phyloP scores from a whole-genome alignment of 2,329 filamentous ascomycete genomes.

The Aulographum hederae region DNA sequence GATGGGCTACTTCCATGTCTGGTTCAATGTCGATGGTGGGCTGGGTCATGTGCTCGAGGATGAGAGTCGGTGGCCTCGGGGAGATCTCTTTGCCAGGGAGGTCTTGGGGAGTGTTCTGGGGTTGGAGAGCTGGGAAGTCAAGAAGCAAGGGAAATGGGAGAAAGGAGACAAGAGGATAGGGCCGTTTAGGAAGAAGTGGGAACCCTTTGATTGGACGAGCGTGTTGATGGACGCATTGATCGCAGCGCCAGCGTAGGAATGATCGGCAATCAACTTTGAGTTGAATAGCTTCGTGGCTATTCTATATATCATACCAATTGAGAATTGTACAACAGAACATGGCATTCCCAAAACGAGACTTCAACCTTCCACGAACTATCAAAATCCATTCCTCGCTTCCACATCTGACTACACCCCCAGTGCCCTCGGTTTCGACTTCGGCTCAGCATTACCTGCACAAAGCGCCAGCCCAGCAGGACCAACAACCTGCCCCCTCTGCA shows the following conservation, averaged over 20 bases:
- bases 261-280: no score
- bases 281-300: no score
- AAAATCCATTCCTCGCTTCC: no score
- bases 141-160: constrained; percentile 76
- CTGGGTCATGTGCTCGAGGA: constrained; percentile 89
- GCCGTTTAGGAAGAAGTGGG: constrained; percentile 69
- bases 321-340: no score
- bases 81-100: constrained; percentile 84
- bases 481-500: constrained; percentile 24
- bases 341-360: no score
- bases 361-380: no score
- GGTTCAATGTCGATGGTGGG: constrained; percentile 85
- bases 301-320: no score
- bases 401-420: no score
- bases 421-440: no score
- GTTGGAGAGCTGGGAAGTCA: constrained; percentile 62
- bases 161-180: constrained; percentile 51
- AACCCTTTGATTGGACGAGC: constrained; percentile 79
- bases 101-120: constrained; percentile 86
- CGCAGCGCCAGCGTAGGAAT: no score
- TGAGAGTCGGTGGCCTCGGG: constrained; percentile 63
- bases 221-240: constrained; percentile 31
- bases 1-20: constrained; percentile 95
- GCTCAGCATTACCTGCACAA: constrained; percentile 45
- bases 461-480: background rate